These are phyloP conservation scores for Erodium moschatum DNA, from an alignment of 441 rosid genomes.

Conservation along the genomic window DNA sequence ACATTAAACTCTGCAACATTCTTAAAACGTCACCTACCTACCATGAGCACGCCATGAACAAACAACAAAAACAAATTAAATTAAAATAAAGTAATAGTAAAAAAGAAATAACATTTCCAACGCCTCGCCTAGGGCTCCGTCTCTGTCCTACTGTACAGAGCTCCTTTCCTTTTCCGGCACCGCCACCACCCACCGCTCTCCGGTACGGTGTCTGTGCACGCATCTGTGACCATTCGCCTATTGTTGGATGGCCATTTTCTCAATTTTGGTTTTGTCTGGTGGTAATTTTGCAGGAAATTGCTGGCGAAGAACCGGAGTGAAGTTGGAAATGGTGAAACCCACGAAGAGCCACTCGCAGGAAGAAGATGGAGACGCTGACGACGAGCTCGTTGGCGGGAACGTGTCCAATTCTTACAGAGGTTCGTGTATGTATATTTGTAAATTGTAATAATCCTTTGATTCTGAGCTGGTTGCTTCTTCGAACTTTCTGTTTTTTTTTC, in stretches of 20 bases:
- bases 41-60: background rate
- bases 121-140: constrained; percentile 5
- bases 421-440: background rate
- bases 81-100: too few species aligned
- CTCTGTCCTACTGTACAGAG: background rate
- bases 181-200: background rate
- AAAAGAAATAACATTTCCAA: too few species aligned
- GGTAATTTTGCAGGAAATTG: background rate
- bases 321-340: background rate
- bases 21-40: background rate
- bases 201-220: background rate
- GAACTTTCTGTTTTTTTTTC: background rate
- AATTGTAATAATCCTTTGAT: background rate
- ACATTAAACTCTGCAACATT: background rate
- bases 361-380: constrained; percentile 3
- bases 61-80: too few species aligned
- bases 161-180: background rate
- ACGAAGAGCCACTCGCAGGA: background rate
- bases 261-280: background rate
- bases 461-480: background rate
- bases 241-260: background rate
- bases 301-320: background rate
- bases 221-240: too few species aligned
- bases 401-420: constrained; percentile 1
- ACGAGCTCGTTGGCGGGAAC: background rate